Percentiles rank a stretch among this genome's conserved stretches.
Evolutionary conservation across 495 filamentous ascomycete species (phyloP).

Genomic region (Aspergillus affinis): DNA sequence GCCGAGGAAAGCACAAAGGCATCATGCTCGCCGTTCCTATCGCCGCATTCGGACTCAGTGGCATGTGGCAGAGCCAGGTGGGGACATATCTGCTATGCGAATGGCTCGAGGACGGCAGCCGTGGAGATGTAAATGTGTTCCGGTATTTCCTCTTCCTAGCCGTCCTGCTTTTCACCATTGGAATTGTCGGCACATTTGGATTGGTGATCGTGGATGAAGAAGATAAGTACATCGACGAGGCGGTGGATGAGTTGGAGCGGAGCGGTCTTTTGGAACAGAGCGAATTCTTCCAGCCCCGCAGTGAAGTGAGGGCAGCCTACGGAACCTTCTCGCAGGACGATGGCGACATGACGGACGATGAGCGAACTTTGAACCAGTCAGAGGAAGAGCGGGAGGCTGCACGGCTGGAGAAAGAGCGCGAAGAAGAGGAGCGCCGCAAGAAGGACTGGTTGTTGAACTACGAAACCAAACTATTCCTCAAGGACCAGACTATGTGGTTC

Average conservation of each 20-base stretch:
- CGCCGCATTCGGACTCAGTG: slow-evolving; percentile 86
- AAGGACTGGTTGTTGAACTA: slow-evolving; percentile 86
- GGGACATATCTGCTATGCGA: slow-evolving; percentile 77
- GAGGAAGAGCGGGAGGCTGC: slow-evolving; percentile 48
- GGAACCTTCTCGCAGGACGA: slow-evolving; percentile 48
- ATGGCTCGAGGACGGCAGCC: slow-evolving; percentile 54
- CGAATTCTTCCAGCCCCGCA: slow-evolving; percentile 55
- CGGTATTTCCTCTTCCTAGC: slow-evolving; percentile 83
- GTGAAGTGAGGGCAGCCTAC: slow-evolving; percentile 45
- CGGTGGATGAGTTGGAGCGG: slow-evolving; percentile 78
- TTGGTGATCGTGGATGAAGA: slow-evolving; percentile 67
- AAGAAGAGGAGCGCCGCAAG: slow-evolving; percentile 67
- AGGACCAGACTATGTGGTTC: slow-evolving; percentile 92
- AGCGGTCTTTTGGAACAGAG: slow-evolving; percentile 79
- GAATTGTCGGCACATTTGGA: slow-evolving; percentile 70
- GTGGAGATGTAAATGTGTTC: slow-evolving; percentile 82
- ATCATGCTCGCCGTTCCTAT: slow-evolving; percentile 88
- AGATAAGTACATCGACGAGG: slow-evolving; percentile 77
- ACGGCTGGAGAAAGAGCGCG: slow-evolving; percentile 47
- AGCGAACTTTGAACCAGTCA: slow-evolving; percentile 32
- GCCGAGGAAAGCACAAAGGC: slow-evolving; percentile 80
- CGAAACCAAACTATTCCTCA: slow-evolving; percentile 78
- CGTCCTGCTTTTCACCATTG: slow-evolving; percentile 62
- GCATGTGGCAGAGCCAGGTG: slow-evolving; percentile 92
- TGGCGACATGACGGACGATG: slow-evolving; percentile 34